A percentile compares a stretch with the other conserved stretches of the same genome.
These are phyloP conservation scores for Fusarium fujikuroi DNA, from an alignment of 2,329 filamentous ascomycete species.

Conservation along the genomic window DNA sequence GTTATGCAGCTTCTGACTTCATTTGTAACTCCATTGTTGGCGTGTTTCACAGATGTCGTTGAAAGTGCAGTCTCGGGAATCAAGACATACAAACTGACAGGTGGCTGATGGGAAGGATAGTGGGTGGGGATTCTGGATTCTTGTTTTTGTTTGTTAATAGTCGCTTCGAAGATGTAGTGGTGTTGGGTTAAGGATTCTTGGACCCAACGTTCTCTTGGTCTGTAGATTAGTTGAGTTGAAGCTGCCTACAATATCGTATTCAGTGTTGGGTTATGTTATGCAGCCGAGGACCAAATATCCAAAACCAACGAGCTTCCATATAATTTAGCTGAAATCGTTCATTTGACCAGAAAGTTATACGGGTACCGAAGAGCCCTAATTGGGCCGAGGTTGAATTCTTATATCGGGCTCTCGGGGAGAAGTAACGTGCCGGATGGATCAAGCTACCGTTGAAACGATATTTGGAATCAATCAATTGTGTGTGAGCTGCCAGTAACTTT, in stretches of 20 bases:
- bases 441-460: neutral
- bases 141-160: neutral
- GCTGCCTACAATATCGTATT: neutral
- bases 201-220: neutral
- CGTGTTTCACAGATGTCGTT: neutral
- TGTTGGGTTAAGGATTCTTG: too few relatives aligned
- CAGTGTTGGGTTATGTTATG: too few relatives aligned
- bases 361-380: neutral
- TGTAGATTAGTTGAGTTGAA: too few relatives aligned
- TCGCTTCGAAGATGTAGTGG: neutral
- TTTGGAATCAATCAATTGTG: slow-evolving; percentile 1
- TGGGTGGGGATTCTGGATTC: neutral
- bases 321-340: neutral
- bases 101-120: neutral
- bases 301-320: too few relatives aligned
- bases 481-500: neutral
- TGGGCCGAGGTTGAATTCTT: slow-evolving; percentile 2
- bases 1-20: neutral
- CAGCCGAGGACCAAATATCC: neutral
- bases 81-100: neutral
- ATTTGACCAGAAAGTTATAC: neutral
- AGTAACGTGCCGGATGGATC: neutral
- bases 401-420: slow-evolving; percentile 4
- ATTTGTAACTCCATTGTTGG: neutral
- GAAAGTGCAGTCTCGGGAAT: neutral